Base-by-base conservation (phyloP, 148 eudicot species). In the Camellia lanceoleosa region DNA sequence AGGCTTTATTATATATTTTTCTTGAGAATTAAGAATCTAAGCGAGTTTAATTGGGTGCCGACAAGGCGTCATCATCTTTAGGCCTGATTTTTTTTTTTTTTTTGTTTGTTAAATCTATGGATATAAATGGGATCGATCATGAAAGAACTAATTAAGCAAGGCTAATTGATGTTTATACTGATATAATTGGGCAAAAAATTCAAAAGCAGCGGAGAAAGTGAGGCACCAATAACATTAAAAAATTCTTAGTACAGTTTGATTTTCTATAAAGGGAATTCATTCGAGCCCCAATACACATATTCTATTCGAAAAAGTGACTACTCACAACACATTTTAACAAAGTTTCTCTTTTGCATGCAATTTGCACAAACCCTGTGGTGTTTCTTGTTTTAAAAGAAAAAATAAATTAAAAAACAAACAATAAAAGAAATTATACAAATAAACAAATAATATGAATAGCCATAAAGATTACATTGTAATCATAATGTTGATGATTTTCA, bases 401-500 rank as follows among this genome's bases (percentile, higher is more conserved):
- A 54, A 69, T 66, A 41, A 74, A 74, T 5, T 30, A 77, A 78
- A 43, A 66, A 20, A 49, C 77, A 44, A n/a, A 7, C 30, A 41
- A 49, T 41, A 20, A 19, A 78, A 58, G 16, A 76, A 81, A 75
- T 56, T 69, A 80, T 78, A 86, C 30, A 20, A 80, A 74, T 12
- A 76, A 83, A 79, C 30, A 81, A 62, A 84, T 68, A 77, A 71
- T 51, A 82, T 75, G 55, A 71, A 72, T 52, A 84, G 71, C 23
- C 61, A 84, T 38, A 88, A 85, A 86, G 87, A 86, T 83, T 85
- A 81, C 84, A 84, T 74, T 69, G 89, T 89, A 85, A 88, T 91
- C 80, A 88, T 87, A 68, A 8, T 80, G 86, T 82, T 82, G 90
- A 84, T 85, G 90, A 87, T 85, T 87, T 87, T 87, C 81, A 89